Evolutionary conservation across 2,329 filamentous ascomycete species (phyloP).

Genomic region (Cordyceps farinosa): DNA sequence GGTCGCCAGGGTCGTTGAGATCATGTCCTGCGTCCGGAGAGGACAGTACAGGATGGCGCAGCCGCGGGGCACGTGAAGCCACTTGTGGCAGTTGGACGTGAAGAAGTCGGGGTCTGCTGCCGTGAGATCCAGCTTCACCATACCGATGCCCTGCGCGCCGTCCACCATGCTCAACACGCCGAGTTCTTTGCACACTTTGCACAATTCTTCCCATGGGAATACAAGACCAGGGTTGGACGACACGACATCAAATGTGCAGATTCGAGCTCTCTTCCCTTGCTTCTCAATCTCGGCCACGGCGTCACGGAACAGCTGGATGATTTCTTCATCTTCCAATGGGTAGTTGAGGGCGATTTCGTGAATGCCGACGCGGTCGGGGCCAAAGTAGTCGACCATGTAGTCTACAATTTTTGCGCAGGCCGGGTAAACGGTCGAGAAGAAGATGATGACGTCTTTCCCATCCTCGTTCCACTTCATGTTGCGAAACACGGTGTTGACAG

Average conservation of each 20-base stretch:
- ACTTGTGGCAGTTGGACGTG: conserved; percentile 85
- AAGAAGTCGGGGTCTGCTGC: conserved; percentile 78
- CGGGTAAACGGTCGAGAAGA: conserved; percentile 76
- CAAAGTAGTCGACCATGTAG: conserved; percentile 65
- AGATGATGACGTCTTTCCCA: conserved; percentile 74
- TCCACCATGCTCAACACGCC: conserved; percentile 74
- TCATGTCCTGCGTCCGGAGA: conserved; percentile 67
- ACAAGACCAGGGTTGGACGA: conserved; percentile 73
- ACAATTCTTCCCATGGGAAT: conserved; percentile 72
- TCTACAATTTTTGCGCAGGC: conserved; percentile 71
- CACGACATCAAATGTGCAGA: conserved; percentile 74
- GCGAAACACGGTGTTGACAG: conserved; percentile 74
- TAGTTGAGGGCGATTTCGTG: conserved; percentile 60
- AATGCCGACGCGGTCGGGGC: conserved; percentile 36
- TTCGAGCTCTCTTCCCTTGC: conserved; percentile 58
- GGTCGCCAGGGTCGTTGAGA: conserved; percentile 73
- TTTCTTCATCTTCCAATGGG: conserved; percentile 65
- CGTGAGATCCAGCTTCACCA: conserved; percentile 66
- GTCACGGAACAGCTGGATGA: conserved; percentile 58
- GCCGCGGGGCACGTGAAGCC: conserved; percentile 77
- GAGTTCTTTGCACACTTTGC: conserved; percentile 59
- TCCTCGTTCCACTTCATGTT: conserved; percentile 65
- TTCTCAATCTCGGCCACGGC: conserved; percentile 51
- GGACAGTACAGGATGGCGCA: conserved; percentile 82
- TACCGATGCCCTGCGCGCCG: conserved; percentile 80